Base-by-base conservation (phyloP, 495 filamentous ascomycete species). In the Astrothelium macrocarpum region DNA sequence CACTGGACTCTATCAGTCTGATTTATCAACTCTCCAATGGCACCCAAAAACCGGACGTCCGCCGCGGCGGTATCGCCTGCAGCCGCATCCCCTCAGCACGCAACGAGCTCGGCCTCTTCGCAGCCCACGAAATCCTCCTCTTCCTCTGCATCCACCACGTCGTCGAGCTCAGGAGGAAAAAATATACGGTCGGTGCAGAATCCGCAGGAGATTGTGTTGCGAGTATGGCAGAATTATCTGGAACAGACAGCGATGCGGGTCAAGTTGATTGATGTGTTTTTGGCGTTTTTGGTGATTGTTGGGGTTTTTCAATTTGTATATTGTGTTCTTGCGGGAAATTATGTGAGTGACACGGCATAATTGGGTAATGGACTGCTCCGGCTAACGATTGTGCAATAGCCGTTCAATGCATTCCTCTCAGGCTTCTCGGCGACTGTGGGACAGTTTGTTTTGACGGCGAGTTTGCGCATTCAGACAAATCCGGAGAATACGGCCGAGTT, bases 331-430 rank as follows among this genome's bases (percentile, higher is more conserved):
- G 91, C 85, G 39, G 94, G 94, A 65, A 97, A 97, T 75, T 98
- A 94, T 72, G 94, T 98, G 81, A 60, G 88, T 81, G 18, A 7
- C 43, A 16, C 28, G 18, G 2, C 16, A 58, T 34, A 23, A 42
- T 10, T 32, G 42, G 43, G 32, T 28, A n/a, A 46, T 26, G 53
- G 26, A 64, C 61, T 42, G 2, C 32, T 59, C 63, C 4, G 59
- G 29, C 36, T 53, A 20, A 63, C 29, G 45, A 16, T 5, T 39
- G 11, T 32, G n/a, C 12, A 32, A 26, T 43, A 97, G 91, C 94
- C 94, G 9, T 98, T 98, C 83, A 98, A 98, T 75, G 94, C 94
- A 68, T 98, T 98, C 79, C 81, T 98, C 46, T 87, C 91, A 32
- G 95, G 95, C 53, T 98, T 98, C 80, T 85, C 83, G 49, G 93